These are phyloP conservation scores for Helenozyma baotianmanensis DNA, from an alignment of 805 yeast genomes.

Conservation along the genomic window DNA sequence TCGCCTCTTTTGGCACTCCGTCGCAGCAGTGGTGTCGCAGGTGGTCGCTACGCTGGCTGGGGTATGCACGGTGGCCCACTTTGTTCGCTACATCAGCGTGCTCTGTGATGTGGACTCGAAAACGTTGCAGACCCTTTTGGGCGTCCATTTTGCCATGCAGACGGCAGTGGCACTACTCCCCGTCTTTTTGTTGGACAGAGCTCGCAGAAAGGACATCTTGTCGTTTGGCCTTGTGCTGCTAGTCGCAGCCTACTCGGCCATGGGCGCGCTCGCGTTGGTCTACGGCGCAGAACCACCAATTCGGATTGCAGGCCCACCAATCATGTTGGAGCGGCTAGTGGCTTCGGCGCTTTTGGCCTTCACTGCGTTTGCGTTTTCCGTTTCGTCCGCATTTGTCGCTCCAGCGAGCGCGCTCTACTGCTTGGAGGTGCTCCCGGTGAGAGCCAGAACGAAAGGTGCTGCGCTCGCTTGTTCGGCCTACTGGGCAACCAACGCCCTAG, in stretches of 20 bases:
- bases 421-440: conserved; percentile 44
- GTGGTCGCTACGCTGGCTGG: conserved; percentile 5
- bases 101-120: conserved; percentile 7
- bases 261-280: conserved; percentile 32
- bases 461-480: conserved; percentile 10
- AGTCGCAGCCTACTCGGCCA: conserved; percentile 28
- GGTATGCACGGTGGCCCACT: conserved; percentile 4
- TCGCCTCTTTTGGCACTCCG: neutral
- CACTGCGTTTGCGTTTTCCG: conserved; percentile 41
- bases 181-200: conserved; percentile 35
- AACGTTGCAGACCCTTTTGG: conserved; percentile 5
- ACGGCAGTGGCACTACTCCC: conserved; percentile 43
- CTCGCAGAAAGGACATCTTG: conserved; percentile 45
- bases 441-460: conserved; percentile 30
- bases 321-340: conserved; percentile 16
- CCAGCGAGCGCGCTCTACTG: conserved; percentile 49
- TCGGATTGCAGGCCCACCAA: no score
- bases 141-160: conserved; percentile 32
- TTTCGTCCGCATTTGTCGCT: conserved; percentile 43
- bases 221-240: conserved; percentile 40
- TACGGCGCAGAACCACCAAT: conserved; percentile 27
- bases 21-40: conserved; percentile 6
- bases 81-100: conserved; percentile 6
- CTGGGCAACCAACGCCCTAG: conserved; percentile 1
- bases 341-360: conserved; percentile 43